Conservation (phyloP, 352 stramenopile species). For the Aphanomyces astaci region DNA sequence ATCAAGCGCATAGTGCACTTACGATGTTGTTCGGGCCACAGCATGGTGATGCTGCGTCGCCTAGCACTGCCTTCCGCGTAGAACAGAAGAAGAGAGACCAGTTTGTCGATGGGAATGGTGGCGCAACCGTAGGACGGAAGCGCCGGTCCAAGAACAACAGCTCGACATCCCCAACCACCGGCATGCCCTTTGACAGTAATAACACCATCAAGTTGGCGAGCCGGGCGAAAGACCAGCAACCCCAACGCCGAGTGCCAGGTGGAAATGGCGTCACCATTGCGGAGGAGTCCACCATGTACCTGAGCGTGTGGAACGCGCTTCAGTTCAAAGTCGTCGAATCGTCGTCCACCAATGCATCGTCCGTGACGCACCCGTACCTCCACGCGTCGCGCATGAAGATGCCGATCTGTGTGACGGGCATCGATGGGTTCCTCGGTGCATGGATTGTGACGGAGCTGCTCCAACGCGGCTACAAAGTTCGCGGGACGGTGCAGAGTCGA, state of each 20-base stretch:
- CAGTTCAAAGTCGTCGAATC: slow-evolving; percentile 37
- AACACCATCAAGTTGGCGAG: not conserved
- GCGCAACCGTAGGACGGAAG: not conserved
- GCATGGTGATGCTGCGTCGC: not conserved
- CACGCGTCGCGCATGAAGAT: slow-evolving; percentile 49
- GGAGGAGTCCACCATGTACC: slow-evolving; percentile 48
- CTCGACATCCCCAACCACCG: not conserved
- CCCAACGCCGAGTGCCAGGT: not conserved
- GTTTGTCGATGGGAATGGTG: not conserved
- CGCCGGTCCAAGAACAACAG: slow-evolving; percentile 4
- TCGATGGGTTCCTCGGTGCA: slow-evolving; percentile 14
- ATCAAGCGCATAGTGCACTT: not conserved
- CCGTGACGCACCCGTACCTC: slow-evolving; percentile 27
- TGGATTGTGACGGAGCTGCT: slow-evolving; percentile 23
- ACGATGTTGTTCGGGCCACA: slow-evolving; percentile 11
- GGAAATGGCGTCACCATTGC: not conserved
- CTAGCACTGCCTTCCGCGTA: not conserved
- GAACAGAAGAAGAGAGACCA: not conserved
- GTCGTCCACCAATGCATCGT: slow-evolving; percentile 35
- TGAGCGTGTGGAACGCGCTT: slow-evolving; percentile 70
- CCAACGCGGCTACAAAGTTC: slow-evolving; percentile 22
- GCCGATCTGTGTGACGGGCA: slow-evolving; percentile 17
- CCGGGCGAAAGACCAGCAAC: not conserved
- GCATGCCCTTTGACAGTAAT: not conserved
- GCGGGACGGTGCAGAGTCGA: slow-evolving; percentile 17